Conservation (phyloP, 148 eudicot species). For the Fagopyrum homotropicum region DNA sequence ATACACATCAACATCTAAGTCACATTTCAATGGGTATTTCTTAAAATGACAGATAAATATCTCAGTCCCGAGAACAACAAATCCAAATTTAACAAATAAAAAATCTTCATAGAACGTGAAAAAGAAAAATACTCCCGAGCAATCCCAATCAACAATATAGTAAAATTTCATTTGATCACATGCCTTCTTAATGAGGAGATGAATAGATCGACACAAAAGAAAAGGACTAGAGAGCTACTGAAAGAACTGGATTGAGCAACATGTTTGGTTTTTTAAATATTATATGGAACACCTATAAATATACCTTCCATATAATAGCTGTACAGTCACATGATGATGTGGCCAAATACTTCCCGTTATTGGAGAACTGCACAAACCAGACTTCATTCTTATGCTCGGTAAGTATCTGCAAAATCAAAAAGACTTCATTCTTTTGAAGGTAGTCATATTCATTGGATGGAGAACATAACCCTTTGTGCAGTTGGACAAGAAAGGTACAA, state of each 20-base stretch:
- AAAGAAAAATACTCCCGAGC: neutral
- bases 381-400: conserved; percentile 80
- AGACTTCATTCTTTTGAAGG: neutral
- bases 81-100: neutral
- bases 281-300: neutral
- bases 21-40: neutral
- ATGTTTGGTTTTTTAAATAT: neutral
- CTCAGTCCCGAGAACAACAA: neutral
- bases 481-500: neutral
- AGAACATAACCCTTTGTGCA: neutral
- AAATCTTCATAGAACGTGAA: neutral
- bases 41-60: neutral
- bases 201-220: conserved; percentile 11
- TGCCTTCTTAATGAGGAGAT: neutral
- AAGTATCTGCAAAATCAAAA: conserved; percentile 48
- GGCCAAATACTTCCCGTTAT: conserved; percentile 76
- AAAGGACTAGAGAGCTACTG: neutral
- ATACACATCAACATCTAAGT: neutral
- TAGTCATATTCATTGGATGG: neutral
- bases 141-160: neutral
- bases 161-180: neutral
- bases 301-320: conserved; percentile 95
- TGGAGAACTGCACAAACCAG: conserved; percentile 92
- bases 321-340: conserved; percentile 88
- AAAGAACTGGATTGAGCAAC: conserved; percentile 2